phyloP scores from a whole-genome alignment of 2,329 filamentous ascomycete genomes.

The Phaeosphaeria sp. region DNA sequence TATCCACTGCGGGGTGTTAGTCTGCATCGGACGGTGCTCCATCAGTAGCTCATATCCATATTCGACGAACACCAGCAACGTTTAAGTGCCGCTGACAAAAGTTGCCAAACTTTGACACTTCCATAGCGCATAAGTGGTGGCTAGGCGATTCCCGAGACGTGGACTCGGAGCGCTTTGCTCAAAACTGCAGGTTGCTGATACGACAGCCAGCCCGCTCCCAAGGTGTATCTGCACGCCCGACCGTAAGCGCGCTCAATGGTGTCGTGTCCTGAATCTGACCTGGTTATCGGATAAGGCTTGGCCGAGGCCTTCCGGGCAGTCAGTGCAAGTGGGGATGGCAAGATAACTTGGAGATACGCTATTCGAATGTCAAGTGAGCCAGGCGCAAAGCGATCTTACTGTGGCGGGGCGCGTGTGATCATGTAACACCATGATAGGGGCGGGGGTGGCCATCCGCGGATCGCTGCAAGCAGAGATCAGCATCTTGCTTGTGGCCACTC shows the following conservation, averaged over 20 bases:
- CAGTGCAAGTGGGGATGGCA: not conserved
- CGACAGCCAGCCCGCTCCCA: constrained; percentile 15
- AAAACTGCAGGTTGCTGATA: constrained; percentile 24
- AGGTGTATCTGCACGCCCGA: constrained; percentile 16
- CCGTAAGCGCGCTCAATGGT: constrained; percentile 19
- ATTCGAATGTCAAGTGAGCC: constrained; percentile 17
- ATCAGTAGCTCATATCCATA: not conserved
- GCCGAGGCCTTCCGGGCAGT: constrained; percentile 7
- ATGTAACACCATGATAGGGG: constrained; percentile 21
- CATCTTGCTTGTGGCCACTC: constrained; percentile 16
- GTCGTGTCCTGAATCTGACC: constrained; percentile 26
- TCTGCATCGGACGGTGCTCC: not conserved
- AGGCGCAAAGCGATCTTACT: constrained; percentile 20
- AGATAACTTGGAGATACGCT: constrained; percentile 23
- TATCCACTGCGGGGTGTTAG: constrained; percentile 9
- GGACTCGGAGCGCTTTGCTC: constrained; percentile 21
- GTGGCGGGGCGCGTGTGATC: constrained; percentile 12
- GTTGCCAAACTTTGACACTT: not conserved
- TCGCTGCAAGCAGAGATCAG: constrained; percentile 20
- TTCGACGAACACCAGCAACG: not conserved
- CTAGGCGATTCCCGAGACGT: constrained; percentile 30
- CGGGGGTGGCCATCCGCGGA: constrained; percentile 15
- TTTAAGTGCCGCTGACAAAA: not conserved
- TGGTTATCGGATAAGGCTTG: constrained; percentile 31
- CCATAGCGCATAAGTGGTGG: constrained; percentile 11